Percentiles rank a stretch among this genome's conserved stretches.
Conservation (phyloP, 2,329 filamentous ascomycete species). For the Aurifilum marmelostoma region DNA sequence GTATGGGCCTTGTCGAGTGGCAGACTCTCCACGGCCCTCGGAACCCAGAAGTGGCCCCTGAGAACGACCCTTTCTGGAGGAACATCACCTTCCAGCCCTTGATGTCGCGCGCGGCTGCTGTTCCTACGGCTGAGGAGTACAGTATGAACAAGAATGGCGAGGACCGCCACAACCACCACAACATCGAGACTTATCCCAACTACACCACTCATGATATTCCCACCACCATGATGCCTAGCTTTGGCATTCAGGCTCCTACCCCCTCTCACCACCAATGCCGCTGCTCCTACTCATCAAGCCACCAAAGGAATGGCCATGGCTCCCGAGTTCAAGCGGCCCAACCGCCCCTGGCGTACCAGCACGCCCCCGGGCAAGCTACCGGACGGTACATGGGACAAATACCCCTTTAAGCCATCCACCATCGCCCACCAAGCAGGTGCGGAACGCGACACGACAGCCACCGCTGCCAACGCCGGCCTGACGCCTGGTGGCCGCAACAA, state of each 20-base stretch:
- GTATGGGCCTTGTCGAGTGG: slow-evolving; percentile 22
- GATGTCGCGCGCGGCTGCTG: not conserved
- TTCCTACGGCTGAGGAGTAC: not conserved
- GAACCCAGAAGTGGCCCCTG: not conserved
- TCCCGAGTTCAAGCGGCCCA: slow-evolving; percentile 7
- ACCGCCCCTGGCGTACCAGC: slow-evolving; percentile 11
- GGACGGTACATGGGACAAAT: not conserved
- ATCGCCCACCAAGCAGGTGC: not conserved
- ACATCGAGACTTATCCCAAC: no score
- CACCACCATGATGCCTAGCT: not conserved
- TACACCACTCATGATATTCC: not conserved
- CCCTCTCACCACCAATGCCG: not conserved
- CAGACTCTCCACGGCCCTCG: slow-evolving; percentile 13
- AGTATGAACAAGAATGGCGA: not conserved
- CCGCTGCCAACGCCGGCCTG: not conserved
- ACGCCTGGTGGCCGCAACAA: not conserved
- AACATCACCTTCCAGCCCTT: not conserved
- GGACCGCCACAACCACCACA: not conserved
- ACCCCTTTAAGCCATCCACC: not conserved
- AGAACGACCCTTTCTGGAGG: not conserved
- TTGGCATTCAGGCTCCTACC: not conserved
- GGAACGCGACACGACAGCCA: not conserved
- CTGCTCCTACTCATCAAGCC: not conserved
- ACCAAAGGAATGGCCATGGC: no score
- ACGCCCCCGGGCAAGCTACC: not conserved